Base-by-base conservation (phyloP, 2,329 filamentous ascomycete genomes). In the Orbilia quercus region DNA sequence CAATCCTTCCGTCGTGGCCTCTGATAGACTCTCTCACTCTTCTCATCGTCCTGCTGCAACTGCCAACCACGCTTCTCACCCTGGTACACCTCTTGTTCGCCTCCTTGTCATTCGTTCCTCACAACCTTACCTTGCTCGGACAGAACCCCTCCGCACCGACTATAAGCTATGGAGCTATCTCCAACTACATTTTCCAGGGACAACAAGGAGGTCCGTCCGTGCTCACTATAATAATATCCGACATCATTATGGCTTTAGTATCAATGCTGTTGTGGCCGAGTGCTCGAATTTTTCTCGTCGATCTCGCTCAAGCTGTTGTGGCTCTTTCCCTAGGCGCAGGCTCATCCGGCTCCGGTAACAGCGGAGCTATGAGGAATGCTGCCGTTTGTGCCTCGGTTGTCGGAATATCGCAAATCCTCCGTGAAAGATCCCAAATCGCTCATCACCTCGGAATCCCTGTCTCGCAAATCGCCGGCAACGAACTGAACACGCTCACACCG, bases 1-100 rank as follows among this genome's bases (percentile, higher is more conserved):
- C 84, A 77, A 84, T 86, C 78, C 81, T 86, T 78, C 81, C 82
- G 75, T 84, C 84, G 77, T 85, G 84, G 79, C 84, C 84, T 76
- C 82, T 85, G 77, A 83, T 83, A 77, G 84, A 86, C 80, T 84
- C 85, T 77, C 84, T 86, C 79, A 84, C 84, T 76, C 85, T 86
- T 78, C 82, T 86, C 77, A 85, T 86, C 78, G 82, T 86, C 74
- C 82, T 86, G 63, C 81, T 86, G 44, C 84, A 85, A 77, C 82
- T 86, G 7, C 84, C 84, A 69, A 83, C 84, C 48, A 84, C 83
- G 74, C 81, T 85, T 77, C 82, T 85, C 79, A 84, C 84, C 77
- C 79, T 85, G 77, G 83, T 85, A 59, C 84, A 86, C 77, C 83
- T 84, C 74, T 81, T 86, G 75, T 86, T 85, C 79, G 84, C 84